phyloP scores from a whole-genome alignment of 305 asterid species.

The Euphrasia arctica region DNA sequence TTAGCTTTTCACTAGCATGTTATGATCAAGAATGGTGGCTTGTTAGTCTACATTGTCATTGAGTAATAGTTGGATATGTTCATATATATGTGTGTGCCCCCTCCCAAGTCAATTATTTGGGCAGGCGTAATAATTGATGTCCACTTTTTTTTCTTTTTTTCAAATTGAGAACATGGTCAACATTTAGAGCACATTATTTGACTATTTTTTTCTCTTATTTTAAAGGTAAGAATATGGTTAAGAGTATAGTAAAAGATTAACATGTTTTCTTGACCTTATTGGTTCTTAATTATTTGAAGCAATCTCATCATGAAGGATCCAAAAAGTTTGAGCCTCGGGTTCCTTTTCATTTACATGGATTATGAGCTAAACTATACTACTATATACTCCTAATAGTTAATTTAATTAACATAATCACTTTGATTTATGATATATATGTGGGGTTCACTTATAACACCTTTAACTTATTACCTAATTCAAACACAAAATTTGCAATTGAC shows the following conservation, averaged over 20 bases:
- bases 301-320: constrained; percentile 1
- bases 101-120: constrained; percentile 52
- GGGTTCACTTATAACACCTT: too few relatives aligned
- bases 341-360: constrained; percentile 13
- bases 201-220: not conserved
- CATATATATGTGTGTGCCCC: not conserved
- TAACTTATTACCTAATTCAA: too few relatives aligned
- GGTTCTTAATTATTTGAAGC: constrained; percentile 8
- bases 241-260: constrained; percentile 11
- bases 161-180: constrained; percentile 14
- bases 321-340: constrained; percentile 15
- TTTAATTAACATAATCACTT: not conserved
- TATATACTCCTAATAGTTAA: not conserved
- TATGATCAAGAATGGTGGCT: constrained; percentile 38
- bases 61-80: constrained; percentile 44
- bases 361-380: not conserved
- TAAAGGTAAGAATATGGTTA: constrained; percentile 18
- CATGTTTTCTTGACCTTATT: constrained; percentile 27
- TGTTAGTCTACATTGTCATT: constrained; percentile 47
- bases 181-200: constrained; percentile 26
- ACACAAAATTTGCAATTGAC: too few relatives aligned
- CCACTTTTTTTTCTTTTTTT: constrained; percentile 31
- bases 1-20: constrained; percentile 63
- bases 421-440: not conserved
- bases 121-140: constrained; percentile 39